A percentile compares a stretch with the other conserved stretches of the same genome.
Conservation (phyloP, 345 rosid species). For the Citrus unshiu region DNA sequence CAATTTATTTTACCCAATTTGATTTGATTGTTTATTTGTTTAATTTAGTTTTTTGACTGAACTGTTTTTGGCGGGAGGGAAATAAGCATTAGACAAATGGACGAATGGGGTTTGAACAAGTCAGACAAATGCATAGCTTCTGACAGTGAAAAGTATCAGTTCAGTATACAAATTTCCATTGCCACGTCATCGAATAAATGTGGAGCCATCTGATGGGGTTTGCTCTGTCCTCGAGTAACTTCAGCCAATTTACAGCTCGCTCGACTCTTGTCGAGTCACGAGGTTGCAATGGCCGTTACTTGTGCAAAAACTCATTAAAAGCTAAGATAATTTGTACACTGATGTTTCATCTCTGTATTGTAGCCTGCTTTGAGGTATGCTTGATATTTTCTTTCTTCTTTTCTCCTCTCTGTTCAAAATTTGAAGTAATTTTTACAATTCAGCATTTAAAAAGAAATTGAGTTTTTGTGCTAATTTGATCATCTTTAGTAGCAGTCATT, state of each 20-base stretch:
- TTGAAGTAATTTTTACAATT: background rate
- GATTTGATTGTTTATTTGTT: background rate
- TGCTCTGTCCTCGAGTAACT: background rate
- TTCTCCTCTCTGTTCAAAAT: background rate
- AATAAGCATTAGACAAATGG: background rate
- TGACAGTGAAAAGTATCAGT: background rate
- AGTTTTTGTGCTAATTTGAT: background rate
- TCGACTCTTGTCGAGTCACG: background rate
- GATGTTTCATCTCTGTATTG: background rate
- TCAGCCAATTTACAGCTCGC: background rate
- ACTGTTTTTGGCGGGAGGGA: conserved; percentile 20
- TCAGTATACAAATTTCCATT: background rate
- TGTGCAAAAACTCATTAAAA: background rate
- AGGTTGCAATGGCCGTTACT: background rate
- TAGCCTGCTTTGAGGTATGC: background rate
- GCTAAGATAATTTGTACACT: background rate
- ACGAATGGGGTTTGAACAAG: background rate
- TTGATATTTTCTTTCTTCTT: background rate
- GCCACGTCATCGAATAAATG: background rate
- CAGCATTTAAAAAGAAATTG: background rate
- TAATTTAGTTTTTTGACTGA: background rate
- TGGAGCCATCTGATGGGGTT: background rate
- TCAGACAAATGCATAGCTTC: background rate
- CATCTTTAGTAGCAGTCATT: background rate
- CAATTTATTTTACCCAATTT: too few species aligned